Evolutionary conservation across 495 filamentous ascomycete genomes (phyloP).

Genomic region (Neurospora sp.): DNA sequence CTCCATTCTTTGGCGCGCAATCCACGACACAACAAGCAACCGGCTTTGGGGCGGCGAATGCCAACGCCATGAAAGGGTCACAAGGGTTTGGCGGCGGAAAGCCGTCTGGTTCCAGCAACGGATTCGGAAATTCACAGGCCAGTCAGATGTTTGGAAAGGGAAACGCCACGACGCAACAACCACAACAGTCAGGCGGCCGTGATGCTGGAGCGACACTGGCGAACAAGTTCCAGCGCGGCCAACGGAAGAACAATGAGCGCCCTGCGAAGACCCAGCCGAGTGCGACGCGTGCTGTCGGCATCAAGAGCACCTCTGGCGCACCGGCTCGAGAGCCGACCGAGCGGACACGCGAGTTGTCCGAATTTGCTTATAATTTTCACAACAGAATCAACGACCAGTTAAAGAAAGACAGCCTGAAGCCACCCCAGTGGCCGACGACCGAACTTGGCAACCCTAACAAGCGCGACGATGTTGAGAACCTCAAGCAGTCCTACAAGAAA

Average conservation of each 20-base stretch:
- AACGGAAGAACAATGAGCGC: constrained; percentile 7
- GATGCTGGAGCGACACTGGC: background rate
- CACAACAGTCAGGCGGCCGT: background rate
- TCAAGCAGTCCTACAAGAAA: constrained; percentile 44
- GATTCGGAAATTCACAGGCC: background rate
- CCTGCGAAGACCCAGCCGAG: constrained; percentile 1
- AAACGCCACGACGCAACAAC: background rate
- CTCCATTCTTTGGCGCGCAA: constrained; percentile 4
- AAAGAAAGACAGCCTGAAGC: constrained; percentile 30
- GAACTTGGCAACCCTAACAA: constrained; percentile 31
- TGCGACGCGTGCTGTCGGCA: background rate
- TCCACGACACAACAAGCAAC: background rate
- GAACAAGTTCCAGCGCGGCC: constrained; percentile 6
- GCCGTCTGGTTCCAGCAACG: background rate
- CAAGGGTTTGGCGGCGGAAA: constrained; percentile 3
- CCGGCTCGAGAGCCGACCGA: constrained; percentile 11
- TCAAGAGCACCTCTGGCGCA: background rate
- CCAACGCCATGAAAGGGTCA: background rate
- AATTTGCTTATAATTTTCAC: constrained; percentile 27
- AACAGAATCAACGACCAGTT: constrained; percentile 33
- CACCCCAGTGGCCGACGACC: constrained; percentile 32
- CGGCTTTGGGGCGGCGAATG: background rate
- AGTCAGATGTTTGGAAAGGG: background rate
- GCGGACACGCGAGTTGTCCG: constrained; percentile 19
- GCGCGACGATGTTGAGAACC: constrained; percentile 30